Evolutionary conservation across 352 stramenopile genomes (phyloP).

Genomic region (Phytophthora syringae): DNA sequence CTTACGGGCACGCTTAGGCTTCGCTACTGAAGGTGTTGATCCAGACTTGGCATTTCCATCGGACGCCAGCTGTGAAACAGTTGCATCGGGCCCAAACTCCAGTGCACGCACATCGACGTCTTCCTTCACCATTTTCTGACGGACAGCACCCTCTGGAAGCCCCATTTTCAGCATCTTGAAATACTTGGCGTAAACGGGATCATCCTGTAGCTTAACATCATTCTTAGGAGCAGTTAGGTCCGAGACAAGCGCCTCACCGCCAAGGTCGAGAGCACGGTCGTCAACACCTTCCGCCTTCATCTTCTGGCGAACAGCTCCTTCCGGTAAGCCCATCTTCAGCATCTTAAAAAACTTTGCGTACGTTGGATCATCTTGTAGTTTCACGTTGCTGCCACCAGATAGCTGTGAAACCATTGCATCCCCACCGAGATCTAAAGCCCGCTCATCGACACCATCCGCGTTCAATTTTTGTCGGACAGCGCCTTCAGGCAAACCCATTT

Average conservation of each 20-base stretch:
- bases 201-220: slow-evolving; percentile 52
- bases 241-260: slow-evolving; percentile 53
- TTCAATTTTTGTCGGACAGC: slow-evolving; percentile 90
- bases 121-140: slow-evolving; percentile 83
- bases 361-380: slow-evolving; percentile 45
- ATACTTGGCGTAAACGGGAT: slow-evolving; percentile 87
- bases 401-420: slow-evolving; percentile 46
- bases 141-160: slow-evolving; percentile 84
- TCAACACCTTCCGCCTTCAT: slow-evolving; percentile 70
- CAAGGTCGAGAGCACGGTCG: slow-evolving; percentile 62
- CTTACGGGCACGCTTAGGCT: slow-evolving; percentile 64
- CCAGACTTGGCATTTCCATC: slow-evolving; percentile 1
- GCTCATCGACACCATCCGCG: slow-evolving; percentile 43
- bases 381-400: slow-evolving; percentile 12
- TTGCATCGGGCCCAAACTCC: slow-evolving; percentile 68
- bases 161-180: slow-evolving; percentile 96
- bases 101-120: slow-evolving; percentile 61
- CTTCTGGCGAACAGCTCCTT: slow-evolving; percentile 86
- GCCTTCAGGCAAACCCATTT: slow-evolving; percentile 86
- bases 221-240: slow-evolving; percentile 36
- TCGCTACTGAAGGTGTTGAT: not conserved
- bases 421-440: slow-evolving; percentile 43
- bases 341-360: slow-evolving; percentile 94
- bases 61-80: slow-evolving; percentile 47
- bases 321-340: slow-evolving; percentile 89